phyloP scores from a whole-genome alignment of 2,329 filamentous ascomycete species.

The Beauveria sp. region DNA sequence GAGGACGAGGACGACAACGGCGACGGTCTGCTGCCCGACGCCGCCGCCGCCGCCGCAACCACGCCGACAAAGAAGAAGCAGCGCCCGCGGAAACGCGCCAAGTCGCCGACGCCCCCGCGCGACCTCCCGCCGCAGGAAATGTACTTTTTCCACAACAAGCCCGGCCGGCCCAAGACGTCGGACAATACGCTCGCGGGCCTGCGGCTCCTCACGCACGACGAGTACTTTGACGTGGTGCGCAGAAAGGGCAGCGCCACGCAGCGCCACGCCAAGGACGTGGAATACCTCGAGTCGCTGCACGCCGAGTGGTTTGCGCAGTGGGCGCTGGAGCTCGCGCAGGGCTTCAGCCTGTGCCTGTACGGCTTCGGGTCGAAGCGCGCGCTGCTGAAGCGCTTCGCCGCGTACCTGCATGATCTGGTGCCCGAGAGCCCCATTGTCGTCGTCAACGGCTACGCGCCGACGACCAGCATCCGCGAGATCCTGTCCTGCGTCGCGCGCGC shows the following conservation, averaged over 20 bases:
- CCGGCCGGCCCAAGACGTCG: constrained; percentile 74
- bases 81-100: constrained; percentile 27
- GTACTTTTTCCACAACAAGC: constrained; percentile 89
- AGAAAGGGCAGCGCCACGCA: constrained; percentile 32
- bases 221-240: constrained; percentile 63
- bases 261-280: constrained; percentile 61
- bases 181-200: constrained; percentile 73
- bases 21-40: constrained; percentile 2
- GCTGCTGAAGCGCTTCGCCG: constrained; percentile 68
- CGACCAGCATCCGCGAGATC: constrained; percentile 60
- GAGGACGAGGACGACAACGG: constrained; percentile 12
- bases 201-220: constrained; percentile 76
- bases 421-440: constrained; percentile 54
- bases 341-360: constrained; percentile 84
- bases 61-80: constrained; percentile 42
- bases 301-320: constrained; percentile 81
- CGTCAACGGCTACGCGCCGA: constrained; percentile 74
- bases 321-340: constrained; percentile 79
- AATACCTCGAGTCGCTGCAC: constrained; percentile 68
- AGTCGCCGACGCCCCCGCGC: constrained; percentile 70
- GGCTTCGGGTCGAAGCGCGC: constrained; percentile 84
- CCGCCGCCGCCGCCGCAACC: constrained; percentile 19
- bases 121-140: constrained; percentile 81
- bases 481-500: constrained; percentile 46
- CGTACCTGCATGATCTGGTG: constrained; percentile 45